These are phyloP conservation scores for Panicum hallii DNA, from an alignment of 202 grass and related monocot genomes.

Conservation along the genomic window DNA sequence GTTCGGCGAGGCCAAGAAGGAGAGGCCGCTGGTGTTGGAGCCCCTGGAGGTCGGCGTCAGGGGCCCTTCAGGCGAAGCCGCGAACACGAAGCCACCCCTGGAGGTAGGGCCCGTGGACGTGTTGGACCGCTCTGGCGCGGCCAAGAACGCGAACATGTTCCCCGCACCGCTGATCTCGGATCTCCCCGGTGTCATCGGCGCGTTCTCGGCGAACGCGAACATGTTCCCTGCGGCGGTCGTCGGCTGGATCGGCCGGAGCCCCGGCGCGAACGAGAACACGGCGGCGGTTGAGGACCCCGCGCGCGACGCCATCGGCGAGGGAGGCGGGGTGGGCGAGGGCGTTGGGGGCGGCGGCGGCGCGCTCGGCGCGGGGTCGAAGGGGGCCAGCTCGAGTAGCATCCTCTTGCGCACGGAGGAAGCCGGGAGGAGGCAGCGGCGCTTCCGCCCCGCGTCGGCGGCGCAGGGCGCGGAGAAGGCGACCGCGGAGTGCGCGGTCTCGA, in stretches of 20 bases:
- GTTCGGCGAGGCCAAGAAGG: slow-evolving; percentile 38
- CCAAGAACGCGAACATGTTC: slow-evolving; percentile 30
- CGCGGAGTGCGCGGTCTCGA: slow-evolving; percentile 20
- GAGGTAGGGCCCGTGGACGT: slow-evolving; percentile 35
- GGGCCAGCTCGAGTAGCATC: slow-evolving; percentile 35
- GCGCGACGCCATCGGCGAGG: background rate
- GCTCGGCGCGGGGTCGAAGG: slow-evolving; percentile 1
- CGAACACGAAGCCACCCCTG: slow-evolving; percentile 32
- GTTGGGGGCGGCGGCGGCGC: background rate
- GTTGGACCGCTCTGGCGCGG: slow-evolving; percentile 23
- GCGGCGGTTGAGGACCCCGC: background rate
- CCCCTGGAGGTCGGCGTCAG: slow-evolving; percentile 23
- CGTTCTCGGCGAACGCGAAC: slow-evolving; percentile 18
- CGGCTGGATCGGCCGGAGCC: background rate
- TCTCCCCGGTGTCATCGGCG: background rate
- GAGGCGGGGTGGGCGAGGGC: background rate
- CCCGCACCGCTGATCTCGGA: background rate
- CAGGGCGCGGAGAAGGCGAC: slow-evolving; percentile 43
- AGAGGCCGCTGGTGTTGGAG: slow-evolving; percentile 27
- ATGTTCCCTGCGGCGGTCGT: background rate
- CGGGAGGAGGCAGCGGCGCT: slow-evolving; percentile 44
- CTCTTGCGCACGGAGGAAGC: slow-evolving; percentile 39
- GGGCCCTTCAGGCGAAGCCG: background rate
- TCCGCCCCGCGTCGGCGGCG: slow-evolving; percentile 23
- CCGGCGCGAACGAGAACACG: slow-evolving; percentile 25